phyloP scores from a whole-genome alignment of 495 filamentous ascomycete species.

The Aspergillus cristatus region DNA sequence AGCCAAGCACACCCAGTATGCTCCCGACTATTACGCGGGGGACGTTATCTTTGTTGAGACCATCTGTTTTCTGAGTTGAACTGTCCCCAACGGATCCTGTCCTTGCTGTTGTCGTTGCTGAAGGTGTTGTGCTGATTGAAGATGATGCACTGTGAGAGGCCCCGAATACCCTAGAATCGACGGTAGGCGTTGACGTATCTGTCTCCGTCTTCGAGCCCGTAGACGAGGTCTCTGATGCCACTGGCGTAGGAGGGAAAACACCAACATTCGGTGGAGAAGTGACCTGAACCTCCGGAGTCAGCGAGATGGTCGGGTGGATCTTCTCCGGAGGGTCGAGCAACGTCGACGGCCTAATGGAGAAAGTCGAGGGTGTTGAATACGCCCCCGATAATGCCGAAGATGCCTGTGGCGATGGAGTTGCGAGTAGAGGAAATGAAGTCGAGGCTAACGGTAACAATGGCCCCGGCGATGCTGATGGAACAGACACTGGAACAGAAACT shows the following conservation, averaged over 20 bases:
- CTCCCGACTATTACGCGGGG: constrained; percentile 19
- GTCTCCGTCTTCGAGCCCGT: background rate
- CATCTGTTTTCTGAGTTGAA: background rate
- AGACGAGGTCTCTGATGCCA: background rate
- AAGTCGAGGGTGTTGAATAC: background rate
- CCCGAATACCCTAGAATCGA: background rate
- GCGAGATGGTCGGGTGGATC: background rate
- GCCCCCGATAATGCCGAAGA: background rate
- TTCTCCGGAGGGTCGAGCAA: background rate
- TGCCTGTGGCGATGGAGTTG: background rate
- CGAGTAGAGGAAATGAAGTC: constrained; percentile 1
- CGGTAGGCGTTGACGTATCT: background rate
- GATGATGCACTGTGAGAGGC: background rate
- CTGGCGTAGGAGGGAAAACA: background rate
- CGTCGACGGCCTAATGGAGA: background rate
- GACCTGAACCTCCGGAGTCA: background rate
- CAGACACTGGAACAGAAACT: constrained; percentile 2
- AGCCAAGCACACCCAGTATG: constrained; percentile 17
- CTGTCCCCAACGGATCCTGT: background rate
- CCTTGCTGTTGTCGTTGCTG: background rate
- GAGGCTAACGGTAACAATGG: background rate
- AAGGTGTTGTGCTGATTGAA: background rate
- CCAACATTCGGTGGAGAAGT: background rate
- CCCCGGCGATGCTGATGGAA: background rate
- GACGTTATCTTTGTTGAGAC: background rate